Percentiles rank a stretch among this genome's conserved stretches.
These are phyloP conservation scores for Atractiella rhizophila DNA, from an alignment of 768 basidiomycete genomes.

Conservation along the genomic window DNA sequence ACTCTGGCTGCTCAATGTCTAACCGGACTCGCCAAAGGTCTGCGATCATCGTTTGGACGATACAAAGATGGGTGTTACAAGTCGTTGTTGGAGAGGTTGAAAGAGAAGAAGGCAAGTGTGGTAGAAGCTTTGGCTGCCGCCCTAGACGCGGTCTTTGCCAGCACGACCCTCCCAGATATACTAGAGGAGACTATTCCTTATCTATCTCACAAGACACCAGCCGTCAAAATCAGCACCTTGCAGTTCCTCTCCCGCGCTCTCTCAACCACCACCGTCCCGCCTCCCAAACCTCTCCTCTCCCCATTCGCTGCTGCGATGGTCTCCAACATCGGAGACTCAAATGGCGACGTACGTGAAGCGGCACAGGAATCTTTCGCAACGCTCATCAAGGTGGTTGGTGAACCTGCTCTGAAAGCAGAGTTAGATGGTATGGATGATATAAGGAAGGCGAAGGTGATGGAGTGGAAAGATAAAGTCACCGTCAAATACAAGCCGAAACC, in stretches of 20 bases:
- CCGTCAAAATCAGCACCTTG: constrained; percentile 76
- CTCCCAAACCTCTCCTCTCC: constrained; percentile 53
- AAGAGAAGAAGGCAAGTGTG: constrained; percentile 77
- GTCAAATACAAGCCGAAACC: constrained; percentile 45
- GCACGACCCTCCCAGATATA: constrained; percentile 57
- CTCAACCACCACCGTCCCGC: constrained; percentile 38
- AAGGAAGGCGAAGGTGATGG: constrained; percentile 73
- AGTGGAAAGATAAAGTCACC: constrained; percentile 71
- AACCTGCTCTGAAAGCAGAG: constrained; percentile 61
- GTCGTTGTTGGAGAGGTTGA: constrained; percentile 61
- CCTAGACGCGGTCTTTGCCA: constrained; percentile 62
- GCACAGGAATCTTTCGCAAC: constrained; percentile 66
- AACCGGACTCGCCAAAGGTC: constrained; percentile 59
- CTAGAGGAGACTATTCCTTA: constrained; percentile 54
- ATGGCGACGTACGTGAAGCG: constrained; percentile 65
- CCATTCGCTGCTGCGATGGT: constrained; percentile 51
- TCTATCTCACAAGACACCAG: constrained; percentile 75
- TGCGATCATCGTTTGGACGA: constrained; percentile 46
- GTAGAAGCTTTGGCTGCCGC: constrained; percentile 68
- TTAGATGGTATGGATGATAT: constrained; percentile 67
- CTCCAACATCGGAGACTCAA: constrained; percentile 55
- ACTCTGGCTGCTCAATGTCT: constrained; percentile 61
- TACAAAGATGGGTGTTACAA: constrained; percentile 47
- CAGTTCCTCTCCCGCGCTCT: constrained; percentile 65
- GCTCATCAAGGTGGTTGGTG: constrained; percentile 90